Conservation (phyloP, 1,284 basidiomycete genomes). For the Pholiota adiposa region DNA sequence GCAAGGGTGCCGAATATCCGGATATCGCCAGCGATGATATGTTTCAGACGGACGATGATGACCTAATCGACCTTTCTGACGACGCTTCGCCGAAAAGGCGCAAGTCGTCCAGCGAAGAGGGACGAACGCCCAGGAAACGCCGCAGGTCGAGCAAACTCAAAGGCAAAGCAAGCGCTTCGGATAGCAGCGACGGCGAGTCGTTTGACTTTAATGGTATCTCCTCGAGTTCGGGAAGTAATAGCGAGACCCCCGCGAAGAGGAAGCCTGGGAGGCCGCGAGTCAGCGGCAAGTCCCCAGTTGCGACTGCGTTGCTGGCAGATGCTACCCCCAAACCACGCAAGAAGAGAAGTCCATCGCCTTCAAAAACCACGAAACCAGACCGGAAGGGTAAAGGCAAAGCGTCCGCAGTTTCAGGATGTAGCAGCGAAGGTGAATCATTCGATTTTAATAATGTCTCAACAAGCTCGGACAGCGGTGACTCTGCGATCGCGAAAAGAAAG, state of each 20-base stretch:
- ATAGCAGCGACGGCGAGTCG: conserved; percentile 26
- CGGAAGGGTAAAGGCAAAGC: conserved; percentile 8
- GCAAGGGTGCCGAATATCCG: conserved; percentile 36
- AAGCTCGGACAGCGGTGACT: conserved; percentile 16
- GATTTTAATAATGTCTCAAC: conserved; percentile 32
- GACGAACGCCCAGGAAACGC: not conserved
- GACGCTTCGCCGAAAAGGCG: conserved; percentile 8
- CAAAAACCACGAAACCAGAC: not conserved
- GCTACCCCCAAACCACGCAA: not conserved
- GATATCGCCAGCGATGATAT: conserved; percentile 22
- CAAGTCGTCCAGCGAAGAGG: not conserved
- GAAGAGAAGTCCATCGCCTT: not conserved
- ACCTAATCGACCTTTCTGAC: not conserved
- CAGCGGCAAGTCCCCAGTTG: not conserved
- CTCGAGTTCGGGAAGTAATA: conserved; percentile 18
- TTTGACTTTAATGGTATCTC: conserved; percentile 28
- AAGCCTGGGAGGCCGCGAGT: conserved; percentile 18
- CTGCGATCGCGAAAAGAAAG: conserved; percentile 3
- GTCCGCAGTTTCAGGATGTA: not conserved
- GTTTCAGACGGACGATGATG: conserved; percentile 27
- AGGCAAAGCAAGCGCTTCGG: not conserved
- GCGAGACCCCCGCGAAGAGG: conserved; percentile 15
- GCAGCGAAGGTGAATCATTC: conserved; percentile 35
- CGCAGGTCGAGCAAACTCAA: conserved; percentile 10
- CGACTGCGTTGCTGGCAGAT: not conserved